Percentiles rank a stretch among this genome's conserved stretches.
phyloP scores from a whole-genome alignment of 2,329 filamentous ascomycete genomes.

The Aspergillus udagawae region DNA sequence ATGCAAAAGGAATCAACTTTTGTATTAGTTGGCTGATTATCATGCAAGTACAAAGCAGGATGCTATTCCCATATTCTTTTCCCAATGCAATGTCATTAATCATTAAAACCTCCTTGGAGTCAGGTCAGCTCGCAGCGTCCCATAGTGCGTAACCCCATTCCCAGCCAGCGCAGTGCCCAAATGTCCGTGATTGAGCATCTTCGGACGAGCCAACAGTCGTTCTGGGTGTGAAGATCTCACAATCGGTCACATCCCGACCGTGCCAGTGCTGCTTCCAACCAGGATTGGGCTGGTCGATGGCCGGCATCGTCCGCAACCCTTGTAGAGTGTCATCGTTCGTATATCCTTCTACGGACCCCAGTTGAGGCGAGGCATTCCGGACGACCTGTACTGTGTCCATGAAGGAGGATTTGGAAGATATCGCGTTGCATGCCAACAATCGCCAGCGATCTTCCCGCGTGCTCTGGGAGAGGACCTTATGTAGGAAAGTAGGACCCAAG shows the following conservation, averaged over 20 bases:
- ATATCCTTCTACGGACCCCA: conserved; percentile 6
- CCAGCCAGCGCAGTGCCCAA: conserved; percentile 9
- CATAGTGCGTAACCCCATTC: conserved; percentile 50
- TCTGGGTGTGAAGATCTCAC: background rate
- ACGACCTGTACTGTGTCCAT: conserved; percentile 9
- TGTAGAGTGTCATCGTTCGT: conserved; percentile 2
- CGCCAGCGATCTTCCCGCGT: conserved; percentile 5
- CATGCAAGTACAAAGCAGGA: too few relatives aligned
- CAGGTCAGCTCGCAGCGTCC: background rate
- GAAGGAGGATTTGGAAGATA: conserved; percentile 13
- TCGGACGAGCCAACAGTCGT: background rate
- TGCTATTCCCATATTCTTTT: too few relatives aligned
- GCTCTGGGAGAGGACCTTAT: conserved; percentile 7
- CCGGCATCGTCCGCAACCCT: background rate
- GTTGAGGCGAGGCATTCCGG: conserved; percentile 1
- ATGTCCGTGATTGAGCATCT: conserved; percentile 1
- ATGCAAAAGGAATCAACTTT: too few relatives aligned
- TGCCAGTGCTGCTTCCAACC: conserved; percentile 13
- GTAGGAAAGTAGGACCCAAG: conserved; percentile 12
- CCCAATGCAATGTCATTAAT: background rate
- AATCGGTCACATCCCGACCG: background rate
- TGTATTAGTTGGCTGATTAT: too few relatives aligned
- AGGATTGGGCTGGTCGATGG: conserved; percentile 6
- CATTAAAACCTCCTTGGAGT: background rate
- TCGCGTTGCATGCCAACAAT: conserved; percentile 10